A percentile compares a stretch with the other conserved stretches of the same genome.
These are phyloP conservation scores for Artemisia tridentata DNA, from an alignment of 129 eudicot species.

Conservation along the genomic window DNA sequence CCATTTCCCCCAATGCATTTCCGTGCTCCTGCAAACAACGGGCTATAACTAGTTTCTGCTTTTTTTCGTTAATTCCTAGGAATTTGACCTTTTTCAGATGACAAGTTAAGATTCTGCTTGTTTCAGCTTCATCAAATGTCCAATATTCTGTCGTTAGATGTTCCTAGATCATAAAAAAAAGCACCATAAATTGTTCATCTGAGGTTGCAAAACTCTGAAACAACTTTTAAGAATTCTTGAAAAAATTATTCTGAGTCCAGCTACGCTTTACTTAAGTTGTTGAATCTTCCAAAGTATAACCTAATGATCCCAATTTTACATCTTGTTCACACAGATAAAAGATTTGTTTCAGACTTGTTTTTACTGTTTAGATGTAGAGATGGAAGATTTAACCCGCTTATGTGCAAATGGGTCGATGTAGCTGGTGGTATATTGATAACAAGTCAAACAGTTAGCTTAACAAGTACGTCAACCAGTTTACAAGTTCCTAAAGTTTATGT, in stretches of 20 bases:
- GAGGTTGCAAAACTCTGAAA: background rate
- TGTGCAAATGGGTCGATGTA: too few relatives aligned
- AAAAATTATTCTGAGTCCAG: background rate
- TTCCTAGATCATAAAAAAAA: conserved; percentile 14
- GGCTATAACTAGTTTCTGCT: background rate
- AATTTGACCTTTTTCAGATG: conserved; percentile 10
- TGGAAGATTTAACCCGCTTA: too few relatives aligned
- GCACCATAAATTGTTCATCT: background rate
- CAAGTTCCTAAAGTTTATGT: background rate
- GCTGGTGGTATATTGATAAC: too few relatives aligned
- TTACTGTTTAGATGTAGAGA: background rate
- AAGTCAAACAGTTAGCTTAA: too few relatives aligned
- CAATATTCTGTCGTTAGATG: too few relatives aligned
- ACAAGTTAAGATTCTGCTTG: background rate
- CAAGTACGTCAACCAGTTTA: too few relatives aligned
- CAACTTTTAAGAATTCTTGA: background rate
- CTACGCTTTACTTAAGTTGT: background rate
- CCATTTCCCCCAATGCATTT: background rate
- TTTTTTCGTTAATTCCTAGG: conserved; percentile 7
- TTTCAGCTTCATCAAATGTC: background rate
- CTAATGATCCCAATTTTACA: too few relatives aligned
- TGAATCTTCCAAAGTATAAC: background rate
- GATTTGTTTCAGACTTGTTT: background rate
- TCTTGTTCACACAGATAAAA: background rate
- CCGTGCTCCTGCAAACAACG: background rate